phyloP scores from a whole-genome alignment of 2,329 filamentous ascomycete species.

The Curvularia verruculosa region DNA sequence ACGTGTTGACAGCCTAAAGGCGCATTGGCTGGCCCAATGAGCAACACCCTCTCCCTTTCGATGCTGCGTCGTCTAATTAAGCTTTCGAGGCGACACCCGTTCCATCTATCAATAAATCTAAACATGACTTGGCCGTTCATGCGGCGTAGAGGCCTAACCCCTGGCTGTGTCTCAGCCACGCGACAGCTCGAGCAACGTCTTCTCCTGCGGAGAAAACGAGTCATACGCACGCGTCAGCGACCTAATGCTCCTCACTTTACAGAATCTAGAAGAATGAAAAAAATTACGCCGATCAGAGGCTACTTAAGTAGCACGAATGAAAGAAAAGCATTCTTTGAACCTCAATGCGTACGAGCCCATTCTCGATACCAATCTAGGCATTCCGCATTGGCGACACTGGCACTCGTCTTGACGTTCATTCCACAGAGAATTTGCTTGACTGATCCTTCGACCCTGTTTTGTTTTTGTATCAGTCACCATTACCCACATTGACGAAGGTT shows the following conservation, averaged over 20 bases:
- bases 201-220: not conserved
- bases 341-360: slow-evolving; percentile 60
- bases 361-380: slow-evolving; percentile 85
- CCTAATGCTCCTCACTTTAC: not conserved
- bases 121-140: not conserved
- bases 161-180: not conserved
- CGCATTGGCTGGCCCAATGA: not conserved
- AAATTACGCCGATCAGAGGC: not conserved
- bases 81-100: not conserved
- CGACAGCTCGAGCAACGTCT: not conserved
- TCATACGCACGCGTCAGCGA: not conserved
- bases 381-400: slow-evolving; percentile 89
- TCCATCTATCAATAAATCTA: not conserved
- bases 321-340: not conserved
- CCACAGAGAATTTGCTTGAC: slow-evolving; percentile 97
- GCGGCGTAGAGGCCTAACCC: not conserved
- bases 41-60: not conserved
- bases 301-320: not conserved
- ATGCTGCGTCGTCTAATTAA: not conserved
- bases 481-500: not conserved
- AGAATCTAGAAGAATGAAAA: not conserved
- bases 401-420: slow-evolving; percentile 82
- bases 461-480: not conserved
- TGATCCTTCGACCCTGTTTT: slow-evolving; percentile 82
- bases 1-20: not conserved